Evolutionary conservation across 345 rosid species (phyloP).

Genomic region (Eucalyptus pauciflora): DNA sequence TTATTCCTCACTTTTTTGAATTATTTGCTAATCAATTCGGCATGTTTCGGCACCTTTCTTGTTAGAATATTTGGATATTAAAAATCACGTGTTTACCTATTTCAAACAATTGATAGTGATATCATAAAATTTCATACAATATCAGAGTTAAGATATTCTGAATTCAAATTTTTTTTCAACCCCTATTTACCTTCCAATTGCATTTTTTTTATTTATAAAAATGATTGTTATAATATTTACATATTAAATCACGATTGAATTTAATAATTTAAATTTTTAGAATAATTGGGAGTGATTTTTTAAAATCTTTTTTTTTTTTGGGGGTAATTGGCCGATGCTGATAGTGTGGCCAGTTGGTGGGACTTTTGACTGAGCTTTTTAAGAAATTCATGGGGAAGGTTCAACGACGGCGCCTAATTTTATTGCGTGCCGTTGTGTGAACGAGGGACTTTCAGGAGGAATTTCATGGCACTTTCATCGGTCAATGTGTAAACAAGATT

Average conservation of each 20-base stretch:
- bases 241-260: neutral
- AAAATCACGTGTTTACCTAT: neutral
- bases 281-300: too few relatives aligned
- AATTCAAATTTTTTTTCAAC: neutral
- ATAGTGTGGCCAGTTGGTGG: neutral
- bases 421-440: neutral
- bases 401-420: neutral
- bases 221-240: neutral
- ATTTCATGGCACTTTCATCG: neutral
- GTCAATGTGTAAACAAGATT: neutral
- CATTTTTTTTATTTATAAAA: neutral
- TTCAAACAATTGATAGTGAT: fast-evolving
- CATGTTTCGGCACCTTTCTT: neutral
- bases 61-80: neutral
- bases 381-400: neutral
- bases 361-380: neutral
- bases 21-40: neutral
- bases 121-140: neutral
- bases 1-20: neutral
- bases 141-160: fast-evolving
- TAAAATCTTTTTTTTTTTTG: neutral
- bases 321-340: neutral
- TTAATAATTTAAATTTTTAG: fast-evolving
- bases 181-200: fast-evolving
- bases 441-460: neutral